These are phyloP conservation scores for Cercospora janseana DNA, from an alignment of 2,329 filamentous ascomycete genomes.

Conservation along the genomic window DNA sequence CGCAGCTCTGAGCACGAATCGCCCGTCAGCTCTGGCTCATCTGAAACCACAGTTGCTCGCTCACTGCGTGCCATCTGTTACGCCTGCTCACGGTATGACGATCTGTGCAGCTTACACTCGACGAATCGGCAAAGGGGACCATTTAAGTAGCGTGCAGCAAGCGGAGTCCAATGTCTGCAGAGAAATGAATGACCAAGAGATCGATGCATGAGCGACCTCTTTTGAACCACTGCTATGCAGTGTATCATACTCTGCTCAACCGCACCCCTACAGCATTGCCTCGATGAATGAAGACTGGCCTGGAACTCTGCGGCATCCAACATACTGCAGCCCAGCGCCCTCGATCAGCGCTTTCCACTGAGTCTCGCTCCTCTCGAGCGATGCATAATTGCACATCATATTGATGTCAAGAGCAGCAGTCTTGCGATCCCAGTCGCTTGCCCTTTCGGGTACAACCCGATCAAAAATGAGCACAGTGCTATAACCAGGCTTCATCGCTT, in stretches of 20 bases:
- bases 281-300: conserved; percentile 8
- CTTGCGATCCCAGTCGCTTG: conserved; percentile 13
- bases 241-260: too few relatives aligned
- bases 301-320: conserved; percentile 4
- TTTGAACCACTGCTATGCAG: background rate
- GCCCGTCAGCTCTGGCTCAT: too few relatives aligned
- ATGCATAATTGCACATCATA: conserved; percentile 43
- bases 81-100: too few relatives aligned
- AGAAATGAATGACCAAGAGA: too few relatives aligned
- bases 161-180: too few relatives aligned
- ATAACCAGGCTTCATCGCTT: conserved; percentile 29
- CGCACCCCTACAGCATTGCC: conserved; percentile 3
- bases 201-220: too few relatives aligned
- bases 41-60: background rate
- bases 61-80: too few relatives aligned
- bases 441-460: conserved; percentile 26
- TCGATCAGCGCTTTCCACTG: conserved; percentile 38
- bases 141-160: too few relatives aligned
- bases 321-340: conserved; percentile 17
- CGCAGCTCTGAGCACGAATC: conserved; percentile 1
- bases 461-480: conserved; percentile 32
- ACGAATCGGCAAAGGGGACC: too few relatives aligned
- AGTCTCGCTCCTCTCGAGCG: conserved; percentile 42
- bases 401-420: conserved; percentile 40
- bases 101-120: too few relatives aligned